Percentiles rank a stretch among this genome's conserved stretches.
Conservation (phyloP, 2,329 filamentous ascomycete species). For the Beauveria sp. region DNA sequence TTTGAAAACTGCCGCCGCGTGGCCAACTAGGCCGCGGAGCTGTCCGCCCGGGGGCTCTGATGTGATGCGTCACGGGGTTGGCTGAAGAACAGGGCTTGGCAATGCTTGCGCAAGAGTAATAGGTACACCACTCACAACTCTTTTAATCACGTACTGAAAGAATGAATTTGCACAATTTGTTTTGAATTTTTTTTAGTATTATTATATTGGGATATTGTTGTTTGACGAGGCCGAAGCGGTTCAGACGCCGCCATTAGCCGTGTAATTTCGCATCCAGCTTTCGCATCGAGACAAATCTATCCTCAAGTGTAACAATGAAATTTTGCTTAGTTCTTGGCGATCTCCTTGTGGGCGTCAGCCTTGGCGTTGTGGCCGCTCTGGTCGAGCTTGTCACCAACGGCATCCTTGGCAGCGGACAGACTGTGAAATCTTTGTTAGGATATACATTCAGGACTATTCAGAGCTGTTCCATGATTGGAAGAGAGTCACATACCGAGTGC, state of each 20-base stretch:
- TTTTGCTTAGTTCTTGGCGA: slow-evolving; percentile 22
- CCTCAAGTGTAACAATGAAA: not conserved
- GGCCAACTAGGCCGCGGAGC: too few relatives aligned
- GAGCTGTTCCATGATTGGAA: not conserved
- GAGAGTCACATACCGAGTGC: slow-evolving; percentile 42
- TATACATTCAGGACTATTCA: not conserved
- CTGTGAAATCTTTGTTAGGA: slow-evolving; percentile 28
- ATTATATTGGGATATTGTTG: not conserved
- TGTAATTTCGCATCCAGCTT: not conserved
- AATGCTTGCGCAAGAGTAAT: not conserved
- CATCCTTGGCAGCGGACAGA: slow-evolving; percentile 40
- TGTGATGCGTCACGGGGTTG: too few relatives aligned
- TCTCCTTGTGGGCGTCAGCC: slow-evolving; percentile 35
- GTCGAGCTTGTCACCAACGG: slow-evolving; percentile 40
- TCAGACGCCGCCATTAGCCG: not conserved
- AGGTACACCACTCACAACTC: too few relatives aligned
- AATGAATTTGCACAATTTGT: not conserved
- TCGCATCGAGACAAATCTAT: not conserved
- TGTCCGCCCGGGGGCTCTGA: too few relatives aligned
- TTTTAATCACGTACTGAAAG: not conserved
- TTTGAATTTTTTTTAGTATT: not conserved
- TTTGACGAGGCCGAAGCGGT: not conserved
- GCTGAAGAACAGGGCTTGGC: not conserved
- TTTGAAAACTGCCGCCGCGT: too few relatives aligned
- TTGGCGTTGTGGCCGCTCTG: slow-evolving; percentile 33